Conservation (phyloP, 371 early-diverging fungal genomes). For the Circinella minor region DNA sequence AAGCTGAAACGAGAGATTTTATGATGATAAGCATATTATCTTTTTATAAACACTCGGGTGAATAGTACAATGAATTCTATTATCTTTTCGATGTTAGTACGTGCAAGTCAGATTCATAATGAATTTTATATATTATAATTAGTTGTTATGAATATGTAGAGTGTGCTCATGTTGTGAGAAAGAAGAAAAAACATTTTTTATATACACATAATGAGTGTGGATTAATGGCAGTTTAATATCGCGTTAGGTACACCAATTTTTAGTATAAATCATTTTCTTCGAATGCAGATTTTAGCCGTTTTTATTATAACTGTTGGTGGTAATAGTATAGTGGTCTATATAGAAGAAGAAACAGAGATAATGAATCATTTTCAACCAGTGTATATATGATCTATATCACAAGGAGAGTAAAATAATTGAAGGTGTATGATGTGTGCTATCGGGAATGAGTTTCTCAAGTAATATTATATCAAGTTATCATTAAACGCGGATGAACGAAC, state of each 20-base stretch:
- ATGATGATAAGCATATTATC: conserved; percentile 3
- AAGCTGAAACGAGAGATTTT: neutral
- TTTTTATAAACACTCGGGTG: conserved; percentile 7
- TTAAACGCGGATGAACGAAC: neutral
- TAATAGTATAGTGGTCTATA: no score
- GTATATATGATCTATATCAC: no score
- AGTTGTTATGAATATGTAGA: neutral
- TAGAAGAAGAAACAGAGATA: no score
- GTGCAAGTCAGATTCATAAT: neutral
- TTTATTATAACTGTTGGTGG: no score
- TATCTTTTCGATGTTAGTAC: neutral
- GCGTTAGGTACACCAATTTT: conserved; percentile 15
- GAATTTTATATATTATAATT: neutral
- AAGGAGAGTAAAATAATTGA: no score
- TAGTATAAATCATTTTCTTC: conserved; percentile 13
- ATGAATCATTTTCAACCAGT: no score
- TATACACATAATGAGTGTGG: conserved; percentile 7
- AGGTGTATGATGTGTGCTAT: no score
- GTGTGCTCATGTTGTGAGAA: no score
- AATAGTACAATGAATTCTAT: conserved; percentile 16
- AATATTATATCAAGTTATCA: no score
- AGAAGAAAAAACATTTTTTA: no score
- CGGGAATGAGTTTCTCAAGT: no score
- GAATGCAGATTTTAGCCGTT: no score
- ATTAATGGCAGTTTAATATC: conserved; percentile 8